Evolutionary conservation across 2,329 filamentous ascomycete species (phyloP).

Genomic region (Colletotrichum shisoi): DNA sequence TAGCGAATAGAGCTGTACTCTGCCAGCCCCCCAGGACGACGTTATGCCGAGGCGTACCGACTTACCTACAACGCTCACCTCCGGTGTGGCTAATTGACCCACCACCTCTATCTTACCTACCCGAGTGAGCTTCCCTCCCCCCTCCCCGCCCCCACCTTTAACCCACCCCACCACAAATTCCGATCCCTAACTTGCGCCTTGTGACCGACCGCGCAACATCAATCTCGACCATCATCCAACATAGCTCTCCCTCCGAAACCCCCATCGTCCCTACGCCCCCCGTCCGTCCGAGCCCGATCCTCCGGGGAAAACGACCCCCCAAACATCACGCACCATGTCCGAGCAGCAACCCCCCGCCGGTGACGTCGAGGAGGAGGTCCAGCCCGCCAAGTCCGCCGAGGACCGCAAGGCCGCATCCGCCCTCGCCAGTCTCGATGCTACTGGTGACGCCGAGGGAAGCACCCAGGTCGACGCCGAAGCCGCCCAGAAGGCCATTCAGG

Average conservation of each 20-base stretch:
- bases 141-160: conserved; percentile 31
- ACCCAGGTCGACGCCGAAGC: conserved; percentile 71
- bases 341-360: conserved; percentile 66
- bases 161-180: conserved; percentile 32
- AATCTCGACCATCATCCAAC: conserved; percentile 5
- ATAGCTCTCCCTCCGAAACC: conserved; percentile 12
- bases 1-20: conserved; percentile 16
- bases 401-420: conserved; percentile 80
- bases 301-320: neutral
- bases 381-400: conserved; percentile 71
- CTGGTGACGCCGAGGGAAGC: conserved; percentile 56
- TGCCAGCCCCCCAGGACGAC: conserved; percentile 10
- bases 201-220: neutral
- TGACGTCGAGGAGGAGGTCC: conserved; percentile 65
- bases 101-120: too few species aligned
- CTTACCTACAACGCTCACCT: conserved; percentile 28
- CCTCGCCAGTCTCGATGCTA: conserved; percentile 71
- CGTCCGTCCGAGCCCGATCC: neutral
- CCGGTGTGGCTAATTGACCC: conserved; percentile 12
- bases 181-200: conserved; percentile 2
- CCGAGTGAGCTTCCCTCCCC: conserved; percentile 2
- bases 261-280: neutral
- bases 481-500: conserved; percentile 75
- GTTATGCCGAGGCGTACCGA: conserved; percentile 36
- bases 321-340: conserved; percentile 59